Evolutionary conservation across 2,329 filamentous ascomycete species (phyloP).

Genomic region (Colletotrichum gloeosporioides): DNA sequence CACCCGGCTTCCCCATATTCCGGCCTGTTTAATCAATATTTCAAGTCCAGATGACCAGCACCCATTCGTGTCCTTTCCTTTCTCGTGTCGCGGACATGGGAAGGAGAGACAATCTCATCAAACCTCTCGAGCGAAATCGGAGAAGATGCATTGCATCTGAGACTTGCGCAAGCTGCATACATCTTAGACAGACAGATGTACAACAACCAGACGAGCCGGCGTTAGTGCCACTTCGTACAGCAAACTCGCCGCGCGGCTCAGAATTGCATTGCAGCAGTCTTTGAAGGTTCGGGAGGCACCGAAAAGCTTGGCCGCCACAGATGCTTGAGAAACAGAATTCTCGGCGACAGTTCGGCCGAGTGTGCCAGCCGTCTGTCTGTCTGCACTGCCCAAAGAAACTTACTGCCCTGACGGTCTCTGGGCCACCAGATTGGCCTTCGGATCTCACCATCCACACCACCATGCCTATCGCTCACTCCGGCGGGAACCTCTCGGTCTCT

Average conservation of each 20-base stretch:
- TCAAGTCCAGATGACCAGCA: background rate
- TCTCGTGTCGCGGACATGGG: background rate
- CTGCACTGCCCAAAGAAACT: background rate
- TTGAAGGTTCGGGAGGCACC: background rate
- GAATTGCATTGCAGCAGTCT: background rate
- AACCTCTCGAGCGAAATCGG: background rate
- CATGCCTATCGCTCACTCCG: background rate
- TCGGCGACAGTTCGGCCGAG: background rate
- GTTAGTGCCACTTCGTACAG: background rate
- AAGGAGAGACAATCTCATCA: background rate
- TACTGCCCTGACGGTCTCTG: background rate
- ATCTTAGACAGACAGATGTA: slow-evolving; percentile 2
- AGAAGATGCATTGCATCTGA: slow-evolving; percentile 1
- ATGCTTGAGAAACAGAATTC: background rate
- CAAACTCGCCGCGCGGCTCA: background rate
- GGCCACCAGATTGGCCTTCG: background rate
- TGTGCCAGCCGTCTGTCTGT: background rate
- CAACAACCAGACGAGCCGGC: background rate
- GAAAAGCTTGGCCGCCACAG: background rate
- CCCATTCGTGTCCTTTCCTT: background rate
- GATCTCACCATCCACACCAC: background rate
- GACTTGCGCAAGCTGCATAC: background rate
- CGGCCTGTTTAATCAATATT: background rate
- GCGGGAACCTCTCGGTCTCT: background rate
- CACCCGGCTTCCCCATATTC: background rate